Conservation (phyloP, 192 early-diverging fungal species). For the Umbelopsis isabellina region DNA sequence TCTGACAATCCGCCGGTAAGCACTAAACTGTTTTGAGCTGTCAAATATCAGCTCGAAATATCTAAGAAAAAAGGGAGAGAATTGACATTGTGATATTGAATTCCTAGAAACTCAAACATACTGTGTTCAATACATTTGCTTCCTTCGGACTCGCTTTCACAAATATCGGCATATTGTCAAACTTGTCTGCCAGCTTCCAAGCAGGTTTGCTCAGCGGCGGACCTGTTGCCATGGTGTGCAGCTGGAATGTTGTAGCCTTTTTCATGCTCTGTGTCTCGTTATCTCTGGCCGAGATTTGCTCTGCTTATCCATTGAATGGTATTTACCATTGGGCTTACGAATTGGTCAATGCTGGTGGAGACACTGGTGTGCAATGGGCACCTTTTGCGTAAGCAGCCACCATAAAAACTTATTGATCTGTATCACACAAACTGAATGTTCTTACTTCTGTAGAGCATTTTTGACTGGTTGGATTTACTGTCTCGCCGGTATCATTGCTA, state of each 20-base stretch:
- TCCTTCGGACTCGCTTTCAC: slow-evolving; percentile 33
- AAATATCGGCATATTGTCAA: slow-evolving; percentile 41
- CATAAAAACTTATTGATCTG: neutral
- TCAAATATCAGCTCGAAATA: neutral
- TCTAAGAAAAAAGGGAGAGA: neutral
- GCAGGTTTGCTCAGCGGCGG: slow-evolving; percentile 40
- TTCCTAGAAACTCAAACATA: neutral
- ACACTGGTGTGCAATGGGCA: neutral
- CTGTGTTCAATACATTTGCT: neutral
- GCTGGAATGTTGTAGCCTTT: slow-evolving; percentile 40
- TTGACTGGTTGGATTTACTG: slow-evolving; percentile 37
- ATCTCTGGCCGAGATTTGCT: slow-evolving; percentile 38
- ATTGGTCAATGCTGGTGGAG: slow-evolving; percentile 10
- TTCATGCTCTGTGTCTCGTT: slow-evolving; percentile 41
- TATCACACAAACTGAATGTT: neutral
- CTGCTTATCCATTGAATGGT: slow-evolving; percentile 33
- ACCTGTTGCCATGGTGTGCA: slow-evolving; percentile 35
- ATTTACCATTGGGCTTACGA: slow-evolving; percentile 38
- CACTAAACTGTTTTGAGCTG: neutral
- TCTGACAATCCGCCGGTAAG: neutral
- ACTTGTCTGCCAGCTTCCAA: slow-evolving; percentile 36
- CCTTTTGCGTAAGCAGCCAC: slow-evolving; percentile 25
- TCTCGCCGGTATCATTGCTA: slow-evolving; percentile 33
- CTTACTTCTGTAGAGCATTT: slow-evolving; percentile 28
- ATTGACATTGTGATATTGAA: neutral